Base-by-base conservation (phyloP, 768 basidiomycete genomes). In the Boletellus emodensis region DNA sequence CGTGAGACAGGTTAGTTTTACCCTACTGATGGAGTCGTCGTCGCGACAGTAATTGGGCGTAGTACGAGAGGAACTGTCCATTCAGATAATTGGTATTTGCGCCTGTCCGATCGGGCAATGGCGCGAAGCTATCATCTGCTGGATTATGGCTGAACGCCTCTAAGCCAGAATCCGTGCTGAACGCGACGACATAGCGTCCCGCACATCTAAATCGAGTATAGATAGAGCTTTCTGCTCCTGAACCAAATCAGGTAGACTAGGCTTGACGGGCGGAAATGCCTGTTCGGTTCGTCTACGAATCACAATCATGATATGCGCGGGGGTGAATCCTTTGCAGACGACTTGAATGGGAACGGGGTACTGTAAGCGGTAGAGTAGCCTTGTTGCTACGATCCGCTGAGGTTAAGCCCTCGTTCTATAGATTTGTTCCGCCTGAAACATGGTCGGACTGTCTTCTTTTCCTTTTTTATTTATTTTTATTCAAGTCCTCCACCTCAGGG, bases 1-100 rank as follows among this genome's bases (percentile, higher is more conserved):
- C 78, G 80, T 84, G 82, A 83, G 83, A 85, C 81, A 84, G 83
- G 82, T 84, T 85, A 84, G 82, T 85, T 84, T 84, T 85, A 84
- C 82, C 81, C 82, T 85, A 82, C 81, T 84, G 81, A 83, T 84
- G 82, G 77, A 79, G 79, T 53, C 67, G 80, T 83, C 74, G 72
- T 82, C 77, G 75, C 76, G 79, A 84, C 75, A 80, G 81, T 82
- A 84, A 83, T 84, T 80, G 78, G 80, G 79, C 81, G 80, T 82
- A 84, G 83, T 84, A 84, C 80, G 78, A 83, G 82, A 84, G 83
- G 83, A 84, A 85, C 83, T 75, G 80, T 80, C 80, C 78, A 82
- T 85, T 83, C 83, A 80, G 81, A 83, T 82, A 84, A 79, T 84
- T 84, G 83, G 83, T 84, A 81, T 83, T 82, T 84, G 82, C 78